phyloP scores from a whole-genome alignment of 192 early-diverging fungal genomes.

The Backusella mclennaniae region DNA sequence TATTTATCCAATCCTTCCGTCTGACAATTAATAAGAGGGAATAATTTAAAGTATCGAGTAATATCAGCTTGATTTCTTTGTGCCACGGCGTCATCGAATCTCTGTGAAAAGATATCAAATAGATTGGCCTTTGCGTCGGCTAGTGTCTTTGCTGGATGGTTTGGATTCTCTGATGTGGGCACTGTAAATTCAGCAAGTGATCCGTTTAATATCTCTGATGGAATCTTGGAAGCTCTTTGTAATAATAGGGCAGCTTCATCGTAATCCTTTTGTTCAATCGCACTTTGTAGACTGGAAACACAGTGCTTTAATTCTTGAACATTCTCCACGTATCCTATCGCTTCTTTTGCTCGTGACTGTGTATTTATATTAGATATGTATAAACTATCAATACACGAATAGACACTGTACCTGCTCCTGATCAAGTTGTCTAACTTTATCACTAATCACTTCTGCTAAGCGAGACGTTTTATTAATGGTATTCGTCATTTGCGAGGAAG shows the following conservation, averaged over 20 bases:
- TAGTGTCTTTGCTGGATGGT: conserved; percentile 54
- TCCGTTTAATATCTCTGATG: conserved; percentile 54
- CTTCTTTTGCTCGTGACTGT: conserved; percentile 65
- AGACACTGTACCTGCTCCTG: conserved; percentile 52
- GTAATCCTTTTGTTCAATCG: conserved; percentile 59
- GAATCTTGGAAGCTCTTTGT: conserved; percentile 58
- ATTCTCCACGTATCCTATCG: conserved; percentile 69
- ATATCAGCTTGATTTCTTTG: conserved; percentile 72
- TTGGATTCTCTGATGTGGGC: conserved; percentile 52
- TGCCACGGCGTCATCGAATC: conserved; percentile 80
- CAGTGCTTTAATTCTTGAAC: conserved; percentile 73
- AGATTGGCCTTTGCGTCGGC: conserved; percentile 61
- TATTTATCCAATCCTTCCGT: conserved; percentile 88
- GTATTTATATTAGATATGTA: not conserved
- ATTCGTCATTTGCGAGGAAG: conserved; percentile 45
- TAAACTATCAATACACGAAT: not conserved
- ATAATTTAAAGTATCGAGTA: conserved; percentile 85
- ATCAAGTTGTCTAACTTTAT: conserved; percentile 83
- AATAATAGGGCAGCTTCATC: conserved; percentile 69
- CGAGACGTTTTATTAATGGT: conserved; percentile 64
- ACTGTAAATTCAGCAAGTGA: conserved; percentile 62
- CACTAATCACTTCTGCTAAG: conserved; percentile 81
- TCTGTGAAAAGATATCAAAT: conserved; percentile 65
- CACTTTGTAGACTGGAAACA: conserved; percentile 61
- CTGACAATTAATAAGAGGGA: conserved; percentile 82